Percentiles rank a stretch among this genome's conserved stretches.
These are phyloP conservation scores for Veloporphyrellus conicus DNA, from an alignment of 1,284 basidiomycete genomes.

Conservation along the genomic window DNA sequence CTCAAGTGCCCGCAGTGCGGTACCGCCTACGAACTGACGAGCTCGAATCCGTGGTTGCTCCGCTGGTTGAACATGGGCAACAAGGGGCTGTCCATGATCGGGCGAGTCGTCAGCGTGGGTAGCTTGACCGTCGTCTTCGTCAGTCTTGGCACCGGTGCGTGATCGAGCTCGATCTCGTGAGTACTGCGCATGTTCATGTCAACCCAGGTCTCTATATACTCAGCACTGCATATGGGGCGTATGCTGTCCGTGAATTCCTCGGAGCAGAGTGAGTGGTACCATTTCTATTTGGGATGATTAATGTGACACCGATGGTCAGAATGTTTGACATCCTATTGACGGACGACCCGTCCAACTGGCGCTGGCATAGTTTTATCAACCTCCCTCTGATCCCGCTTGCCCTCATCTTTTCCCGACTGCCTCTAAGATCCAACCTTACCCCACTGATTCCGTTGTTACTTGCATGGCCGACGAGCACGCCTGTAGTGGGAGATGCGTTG, in stretches of 20 bases:
- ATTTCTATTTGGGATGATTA: neutral
- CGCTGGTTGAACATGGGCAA: constrained; percentile 49
- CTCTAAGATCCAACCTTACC: constrained; percentile 43
- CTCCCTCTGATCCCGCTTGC: constrained; percentile 59
- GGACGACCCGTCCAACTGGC: constrained; percentile 63
- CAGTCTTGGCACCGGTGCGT: constrained; percentile 41
- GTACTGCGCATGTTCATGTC: constrained; percentile 1
- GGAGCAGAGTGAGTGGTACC: constrained; percentile 54
- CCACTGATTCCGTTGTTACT: constrained; percentile 58
- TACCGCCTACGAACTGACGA: constrained; percentile 59
- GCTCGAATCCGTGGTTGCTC: constrained; percentile 53
- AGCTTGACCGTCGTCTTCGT: constrained; percentile 44
- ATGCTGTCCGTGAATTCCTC: constrained; percentile 64
- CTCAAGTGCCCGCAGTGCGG: constrained; percentile 78
- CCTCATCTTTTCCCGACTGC: constrained; percentile 55
- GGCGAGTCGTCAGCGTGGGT: constrained; percentile 47
- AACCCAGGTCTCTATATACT: constrained; percentile 57
- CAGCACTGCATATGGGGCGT: constrained; percentile 65
- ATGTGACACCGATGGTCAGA: constrained; percentile 30
- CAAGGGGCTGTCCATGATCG: constrained; percentile 44
- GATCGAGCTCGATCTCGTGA: neutral
- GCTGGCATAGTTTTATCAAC: constrained; percentile 66
- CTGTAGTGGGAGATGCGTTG: constrained; percentile 28
- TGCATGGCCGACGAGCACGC: constrained; percentile 57
- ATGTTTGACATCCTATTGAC: constrained; percentile 60